A percentile compares a stretch with the other conserved stretches of the same genome.
These are phyloP conservation scores for Dioscorea alata DNA, from an alignment of 106 monocot species.

Conservation along the genomic window DNA sequence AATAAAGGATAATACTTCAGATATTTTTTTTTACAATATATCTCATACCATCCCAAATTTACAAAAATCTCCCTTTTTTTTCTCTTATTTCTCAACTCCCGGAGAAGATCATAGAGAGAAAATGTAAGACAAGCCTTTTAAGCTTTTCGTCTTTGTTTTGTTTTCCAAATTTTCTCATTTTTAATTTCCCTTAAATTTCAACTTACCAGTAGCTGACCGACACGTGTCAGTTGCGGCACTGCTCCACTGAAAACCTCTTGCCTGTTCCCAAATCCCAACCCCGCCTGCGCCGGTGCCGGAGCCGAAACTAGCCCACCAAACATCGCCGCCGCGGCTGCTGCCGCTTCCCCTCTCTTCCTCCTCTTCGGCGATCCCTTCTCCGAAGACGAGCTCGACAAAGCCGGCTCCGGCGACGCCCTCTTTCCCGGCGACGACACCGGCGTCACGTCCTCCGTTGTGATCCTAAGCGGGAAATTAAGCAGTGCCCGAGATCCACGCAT, in stretches of 20 bases:
- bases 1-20: too few species aligned
- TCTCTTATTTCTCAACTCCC: too few species aligned
- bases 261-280: slow-evolving; percentile 16
- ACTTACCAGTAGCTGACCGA: slow-evolving; percentile 27
- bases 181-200: not conserved
- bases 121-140: too few species aligned
- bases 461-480: slow-evolving; percentile 75
- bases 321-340: slow-evolving; percentile 7
- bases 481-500: slow-evolving; percentile 77
- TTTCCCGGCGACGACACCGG: slow-evolving; percentile 14
- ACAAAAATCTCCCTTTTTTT: too few species aligned
- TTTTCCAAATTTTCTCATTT: too few species aligned
- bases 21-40: too few species aligned
- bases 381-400: slow-evolving; percentile 17
- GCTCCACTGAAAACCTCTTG: slow-evolving; percentile 19
- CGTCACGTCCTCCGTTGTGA: slow-evolving; percentile 13
- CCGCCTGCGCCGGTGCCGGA: slow-evolving; percentile 12
- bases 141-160: too few species aligned
- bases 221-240: slow-evolving; percentile 14
- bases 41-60: too few species aligned
- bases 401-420: slow-evolving; percentile 35
- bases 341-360: slow-evolving; percentile 24
- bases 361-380: slow-evolving; percentile 22
- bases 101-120: too few species aligned
- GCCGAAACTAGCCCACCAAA: not conserved